Percentiles rank a stretch among this genome's conserved stretches.
Conservation (phyloP, 1,284 basidiomycete species). For the Pholiota adiposa region DNA sequence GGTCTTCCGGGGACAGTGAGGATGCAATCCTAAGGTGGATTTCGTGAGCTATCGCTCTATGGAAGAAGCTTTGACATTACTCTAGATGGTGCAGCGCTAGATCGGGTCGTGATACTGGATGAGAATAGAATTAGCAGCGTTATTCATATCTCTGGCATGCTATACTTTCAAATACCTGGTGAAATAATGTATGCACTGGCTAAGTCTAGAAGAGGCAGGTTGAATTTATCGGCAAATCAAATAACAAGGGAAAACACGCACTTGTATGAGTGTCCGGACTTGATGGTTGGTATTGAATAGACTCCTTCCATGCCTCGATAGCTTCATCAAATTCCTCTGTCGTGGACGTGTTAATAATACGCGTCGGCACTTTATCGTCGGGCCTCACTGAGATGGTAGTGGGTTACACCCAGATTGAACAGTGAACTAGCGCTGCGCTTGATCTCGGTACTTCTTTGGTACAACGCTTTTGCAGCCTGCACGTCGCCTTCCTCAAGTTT, state of each 20-base stretch:
- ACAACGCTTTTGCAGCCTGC: constrained; percentile 76
- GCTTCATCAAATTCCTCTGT: constrained; percentile 87
- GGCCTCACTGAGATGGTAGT: constrained; percentile 75
- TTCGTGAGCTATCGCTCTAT: constrained; percentile 28
- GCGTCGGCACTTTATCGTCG: background rate
- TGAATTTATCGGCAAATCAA: background rate
- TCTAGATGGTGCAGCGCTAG: constrained; percentile 88
- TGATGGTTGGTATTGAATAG: constrained; percentile 80
- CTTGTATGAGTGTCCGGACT: constrained; percentile 94
- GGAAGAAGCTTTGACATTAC: constrained; percentile 47
- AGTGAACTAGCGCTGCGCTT: constrained; percentile 82
- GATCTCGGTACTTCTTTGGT: constrained; percentile 82
- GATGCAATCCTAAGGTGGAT: constrained; percentile 71
- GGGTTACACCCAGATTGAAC: constrained; percentile 89
- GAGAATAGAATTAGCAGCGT: constrained; percentile 11
- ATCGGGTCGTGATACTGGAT: constrained; percentile 81
- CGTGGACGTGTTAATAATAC: constrained; percentile 2
- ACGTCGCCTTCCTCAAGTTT: constrained; percentile 92
- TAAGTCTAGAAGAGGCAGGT: constrained; percentile 60
- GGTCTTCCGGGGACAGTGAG: constrained; percentile 87
- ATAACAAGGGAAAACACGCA: constrained; percentile 41
- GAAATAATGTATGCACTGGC: constrained; percentile 95
- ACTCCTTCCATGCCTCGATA: constrained; percentile 87
- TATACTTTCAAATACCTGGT: constrained; percentile 33
- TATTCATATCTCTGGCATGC: background rate